Conservation (phyloP, 1,284 basidiomycete genomes). For the Somion occarium region DNA sequence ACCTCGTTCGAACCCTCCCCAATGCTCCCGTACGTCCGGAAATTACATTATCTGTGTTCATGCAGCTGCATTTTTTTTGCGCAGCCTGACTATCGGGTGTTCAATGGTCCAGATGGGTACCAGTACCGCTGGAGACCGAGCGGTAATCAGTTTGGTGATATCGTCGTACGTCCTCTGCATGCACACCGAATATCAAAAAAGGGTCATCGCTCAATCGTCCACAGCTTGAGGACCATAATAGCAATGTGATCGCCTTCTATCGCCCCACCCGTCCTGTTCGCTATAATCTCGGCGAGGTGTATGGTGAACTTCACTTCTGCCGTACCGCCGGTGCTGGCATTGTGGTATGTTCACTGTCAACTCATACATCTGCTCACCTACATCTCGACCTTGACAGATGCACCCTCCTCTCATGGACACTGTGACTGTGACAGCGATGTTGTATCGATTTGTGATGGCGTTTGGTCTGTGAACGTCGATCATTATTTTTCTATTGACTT, state of each 20-base stretch:
- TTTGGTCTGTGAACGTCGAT: slow-evolving; percentile 51
- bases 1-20: slow-evolving; percentile 66
- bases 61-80: neutral
- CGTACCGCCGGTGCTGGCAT: slow-evolving; percentile 72
- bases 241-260: slow-evolving; percentile 70
- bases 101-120: slow-evolving; percentile 77
- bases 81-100: slow-evolving; percentile 46
- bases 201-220: slow-evolving; percentile 17
- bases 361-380: slow-evolving; percentile 19
- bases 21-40: slow-evolving; percentile 46
- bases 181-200: slow-evolving; percentile 14
- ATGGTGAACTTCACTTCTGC: slow-evolving; percentile 77
- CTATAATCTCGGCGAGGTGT: slow-evolving; percentile 79
- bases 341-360: slow-evolving; percentile 53
- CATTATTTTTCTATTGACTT: slow-evolving; percentile 10
- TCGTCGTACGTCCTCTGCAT: slow-evolving; percentile 45
- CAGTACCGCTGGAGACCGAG: slow-evolving; percentile 73
- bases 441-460: slow-evolving; percentile 70
- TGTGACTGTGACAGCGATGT: slow-evolving; percentile 76
- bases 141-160: slow-evolving; percentile 45
- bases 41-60: slow-evolving; percentile 12
- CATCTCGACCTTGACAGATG: slow-evolving; percentile 45
- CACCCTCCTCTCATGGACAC: slow-evolving; percentile 85
- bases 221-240: slow-evolving; percentile 68
- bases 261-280: slow-evolving; percentile 68